Conservation (phyloP, 768 basidiomycete genomes). For the Suillus occidentalis region DNA sequence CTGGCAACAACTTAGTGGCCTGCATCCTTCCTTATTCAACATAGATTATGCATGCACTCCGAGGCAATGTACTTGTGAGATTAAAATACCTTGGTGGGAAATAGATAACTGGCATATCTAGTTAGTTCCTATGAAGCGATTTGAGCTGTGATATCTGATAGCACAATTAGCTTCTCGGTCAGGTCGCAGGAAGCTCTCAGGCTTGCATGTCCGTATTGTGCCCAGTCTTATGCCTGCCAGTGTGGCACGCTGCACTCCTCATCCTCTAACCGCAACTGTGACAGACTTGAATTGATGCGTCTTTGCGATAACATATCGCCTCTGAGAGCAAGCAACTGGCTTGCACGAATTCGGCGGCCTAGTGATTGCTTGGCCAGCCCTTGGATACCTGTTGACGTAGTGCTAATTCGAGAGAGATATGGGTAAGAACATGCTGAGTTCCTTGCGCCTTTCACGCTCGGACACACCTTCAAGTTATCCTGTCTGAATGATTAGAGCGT, state of each 20-base stretch:
- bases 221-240: neutral
- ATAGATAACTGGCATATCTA: neutral
- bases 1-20: too few species aligned
- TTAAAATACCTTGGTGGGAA: neutral
- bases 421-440: neutral
- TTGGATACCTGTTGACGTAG: neutral
- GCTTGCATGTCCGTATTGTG: neutral
- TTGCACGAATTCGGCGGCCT: neutral
- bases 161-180: neutral
- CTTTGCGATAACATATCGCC: neutral
- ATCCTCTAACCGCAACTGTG: too few species aligned
- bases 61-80: neutral
- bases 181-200: neutral
- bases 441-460: neutral
- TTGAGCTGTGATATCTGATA: neutral
- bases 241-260: neutral
- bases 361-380: neutral
- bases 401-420: neutral
- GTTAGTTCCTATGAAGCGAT: neutral
- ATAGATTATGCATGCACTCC: neutral
- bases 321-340: neutral
- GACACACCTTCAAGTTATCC: neutral
- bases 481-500: neutral
- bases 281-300: too few species aligned
- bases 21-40: neutral